Base-by-base conservation (phyloP, 1,284 basidiomycete species). In the Porphyrellus sp. region DNA sequence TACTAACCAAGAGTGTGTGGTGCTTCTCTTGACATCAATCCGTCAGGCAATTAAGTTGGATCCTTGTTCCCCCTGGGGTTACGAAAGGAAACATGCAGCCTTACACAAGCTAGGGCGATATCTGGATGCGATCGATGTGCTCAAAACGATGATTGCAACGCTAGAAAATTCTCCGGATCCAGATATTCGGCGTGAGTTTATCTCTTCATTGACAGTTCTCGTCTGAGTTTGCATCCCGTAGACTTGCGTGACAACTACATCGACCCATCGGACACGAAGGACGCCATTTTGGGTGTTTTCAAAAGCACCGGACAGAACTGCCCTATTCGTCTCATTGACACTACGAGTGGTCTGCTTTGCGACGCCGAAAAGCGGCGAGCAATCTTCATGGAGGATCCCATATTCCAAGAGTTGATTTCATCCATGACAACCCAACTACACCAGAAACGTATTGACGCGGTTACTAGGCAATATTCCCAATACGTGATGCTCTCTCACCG, bases 401-500 rank as follows among this genome's bases (percentile, higher is more conserved):
- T 48, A 28, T 63, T 65, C n/a, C 42, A 51, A 30, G 45, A 65
- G n/a, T 30, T 63, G 44, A 27, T 63, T 9, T 63, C 62, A 18
- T 61, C 60, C 16, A 53, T 51, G 52, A 50, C 46, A 5, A 63
- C 41, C 0, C 40, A 53, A 15, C 18, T 45, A 34, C 28, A 59
- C 20, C 24, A 3, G 15, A 39, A 53, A 4, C 59, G 27, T 25
- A 49, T 65, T 24, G 23, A 50, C 3, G 13, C 37, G 1, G 30
- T 49, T 23, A 63, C 43, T 0, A 40, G 7, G 8, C 33, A 2
- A 21, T 67, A 54, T 37, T 54, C 57, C 16, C 50, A 24, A 56
- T 67, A 62, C 18, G 57, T 55, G 18, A 64, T 64, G 61, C 52
- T 64, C 13, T 64, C 63, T 12, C 63, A 64, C 40, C 52, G 59